Evolutionary conservation across 306 rosid species (phyloP).

Genomic region (Cucurbita maxima): DNA sequence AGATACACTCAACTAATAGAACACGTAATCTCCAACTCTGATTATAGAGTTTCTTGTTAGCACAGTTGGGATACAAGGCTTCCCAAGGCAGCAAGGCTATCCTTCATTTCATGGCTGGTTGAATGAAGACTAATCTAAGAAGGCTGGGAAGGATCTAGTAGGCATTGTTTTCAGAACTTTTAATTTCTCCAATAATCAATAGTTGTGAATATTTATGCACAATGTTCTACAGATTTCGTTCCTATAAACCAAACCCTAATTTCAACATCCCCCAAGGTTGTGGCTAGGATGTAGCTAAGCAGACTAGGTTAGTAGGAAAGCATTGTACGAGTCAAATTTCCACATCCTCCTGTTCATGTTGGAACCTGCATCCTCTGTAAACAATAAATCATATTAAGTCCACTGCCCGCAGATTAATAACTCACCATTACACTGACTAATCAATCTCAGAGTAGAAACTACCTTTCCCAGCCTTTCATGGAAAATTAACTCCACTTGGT

Average conservation of each 20-base stretch:
- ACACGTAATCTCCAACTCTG: no score
- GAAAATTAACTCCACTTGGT: constrained; percentile 52
- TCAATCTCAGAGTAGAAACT: background rate
- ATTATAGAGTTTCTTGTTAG: no score
- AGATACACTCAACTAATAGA: no score
- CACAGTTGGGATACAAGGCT: no score
- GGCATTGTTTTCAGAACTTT: no score
- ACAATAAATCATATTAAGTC: background rate
- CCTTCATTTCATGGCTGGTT: no score
- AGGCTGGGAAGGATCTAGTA: no score
- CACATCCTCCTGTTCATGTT: background rate
- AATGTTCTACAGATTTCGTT: background rate
- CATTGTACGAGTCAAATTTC: background rate
- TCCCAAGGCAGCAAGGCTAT: no score
- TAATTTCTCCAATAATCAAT: no score
- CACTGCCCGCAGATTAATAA: background rate
- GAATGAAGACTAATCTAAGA: no score
- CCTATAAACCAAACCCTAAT: background rate
- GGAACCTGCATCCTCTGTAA: constrained; percentile 3
- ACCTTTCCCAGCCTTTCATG: constrained; percentile 33
- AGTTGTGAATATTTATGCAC: background rate
- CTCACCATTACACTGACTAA: background rate
- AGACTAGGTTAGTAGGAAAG: background rate
- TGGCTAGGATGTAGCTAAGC: background rate
- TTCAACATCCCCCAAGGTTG: background rate